A percentile compares a stretch with the other conserved stretches of the same genome.
Evolutionary conservation across 2,329 filamentous ascomycete species (phyloP).

Genomic region (Aspergillus sp.): DNA sequence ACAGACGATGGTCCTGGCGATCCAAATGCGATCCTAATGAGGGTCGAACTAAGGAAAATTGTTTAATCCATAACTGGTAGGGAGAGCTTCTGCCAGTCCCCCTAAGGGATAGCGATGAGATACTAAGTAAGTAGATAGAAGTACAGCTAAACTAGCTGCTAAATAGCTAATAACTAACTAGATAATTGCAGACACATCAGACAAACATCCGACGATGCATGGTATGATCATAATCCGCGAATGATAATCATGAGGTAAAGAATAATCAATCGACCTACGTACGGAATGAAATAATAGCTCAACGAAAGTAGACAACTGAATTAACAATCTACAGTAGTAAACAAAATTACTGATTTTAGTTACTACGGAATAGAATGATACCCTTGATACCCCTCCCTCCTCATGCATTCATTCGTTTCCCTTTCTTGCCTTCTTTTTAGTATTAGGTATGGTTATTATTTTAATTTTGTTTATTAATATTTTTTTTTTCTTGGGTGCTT

Average conservation of each 20-base stretch:
- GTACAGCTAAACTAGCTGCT: no score
- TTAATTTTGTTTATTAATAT: background rate
- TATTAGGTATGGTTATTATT: background rate
- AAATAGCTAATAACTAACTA: no score
- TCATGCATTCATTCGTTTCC: background rate
- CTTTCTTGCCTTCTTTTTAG: background rate
- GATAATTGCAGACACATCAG: no score
- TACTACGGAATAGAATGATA: no score
- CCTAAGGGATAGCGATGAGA: no score
- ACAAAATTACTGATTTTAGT: no score
- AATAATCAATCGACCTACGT: background rate
- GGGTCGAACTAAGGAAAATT: background rate
- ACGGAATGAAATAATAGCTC: no score
- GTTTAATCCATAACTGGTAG: background rate
- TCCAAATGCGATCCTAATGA: background rate
- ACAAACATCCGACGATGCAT: background rate
- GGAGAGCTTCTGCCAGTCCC: no score
- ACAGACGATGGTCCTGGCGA: conserved; percentile 5
- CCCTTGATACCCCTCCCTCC: no score
- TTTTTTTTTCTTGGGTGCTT: conserved; percentile 10
- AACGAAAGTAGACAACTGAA: no score
- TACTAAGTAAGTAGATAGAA: no score
- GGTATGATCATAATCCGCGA: background rate
- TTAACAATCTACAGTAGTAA: no score
- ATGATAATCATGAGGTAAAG: background rate